Evolutionary conservation across 164 flowering plant genomes (phyloP), one percentile per base, ranked within the genome.

Genomic region (Nymphaea thermarum): DNA sequence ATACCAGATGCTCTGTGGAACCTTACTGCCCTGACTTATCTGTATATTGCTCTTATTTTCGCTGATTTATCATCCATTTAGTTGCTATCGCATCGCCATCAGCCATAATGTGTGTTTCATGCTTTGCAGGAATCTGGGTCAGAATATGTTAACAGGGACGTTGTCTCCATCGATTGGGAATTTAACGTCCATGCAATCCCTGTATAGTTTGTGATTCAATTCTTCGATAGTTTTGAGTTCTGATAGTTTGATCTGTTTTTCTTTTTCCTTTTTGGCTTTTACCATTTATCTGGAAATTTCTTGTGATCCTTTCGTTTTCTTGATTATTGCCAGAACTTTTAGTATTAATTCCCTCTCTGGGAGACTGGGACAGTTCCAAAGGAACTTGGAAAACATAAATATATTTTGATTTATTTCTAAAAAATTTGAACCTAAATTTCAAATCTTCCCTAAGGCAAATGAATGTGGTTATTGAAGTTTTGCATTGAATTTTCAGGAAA

Each of bases 91-190:
- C 10, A 45, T 45, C 53, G 10, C 5, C 53, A 45, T 45, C 10
- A 5, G 5, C 53, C 53, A 45, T 45, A 45, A 45, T 45, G 10
- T 45, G 10, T 45, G 53, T 5, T 5, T 45, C 10, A 10, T 10
- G 10, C 53, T 5, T 45, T 45, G 53, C 78, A 88, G 93, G 75
- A 65, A 77, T 6, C 66, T 88, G 73, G 67, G 47, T 53, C 83
- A 79, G 55, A 89, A 89, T 71, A 76, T 70, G 76, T 81, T 89
- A 74, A 77, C 85, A 4, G 92, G 96, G 70, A 66, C 85, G 15
- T 65, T 89, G 55, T 82, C 96, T 65, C 47, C 89, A 66, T 76
- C 84, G 44, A 80, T 73, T 43, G 72, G 75, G 66, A 64, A 69
- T 47, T 51, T 73, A 45, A 73, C 62, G 12, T 42, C 66, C 36